Base-by-base conservation (phyloP, 75 land plant species). In the Cryptomeria japonica region DNA sequence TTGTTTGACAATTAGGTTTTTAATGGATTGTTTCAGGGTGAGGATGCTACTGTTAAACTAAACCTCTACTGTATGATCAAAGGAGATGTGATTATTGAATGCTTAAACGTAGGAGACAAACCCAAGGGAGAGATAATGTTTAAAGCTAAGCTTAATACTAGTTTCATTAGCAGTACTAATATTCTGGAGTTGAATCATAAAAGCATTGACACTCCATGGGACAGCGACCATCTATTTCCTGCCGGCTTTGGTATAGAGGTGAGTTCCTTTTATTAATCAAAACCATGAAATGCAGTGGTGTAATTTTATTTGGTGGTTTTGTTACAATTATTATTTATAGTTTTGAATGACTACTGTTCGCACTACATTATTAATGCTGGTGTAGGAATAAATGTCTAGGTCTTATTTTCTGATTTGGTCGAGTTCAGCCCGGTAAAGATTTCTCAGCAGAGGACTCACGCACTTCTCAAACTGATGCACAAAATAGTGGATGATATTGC, bases 121-220 rank as follows among this genome's bases (percentile, higher is more conserved):
- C 25, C 5, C 25, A 28, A 72, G 34, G 76, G 7, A n/a, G 76
- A 72, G 76, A 72, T 72, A 31, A 72, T 72, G 34, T 72, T 72
- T 72, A 72, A 72, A 72, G 76, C n/a, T 72, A 72, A 31, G 76
- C 13, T 72, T 31, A 72, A 72, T 31, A n/a, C 76, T 72, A 72
- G 76, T 28, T 72, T 72, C 34, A 28, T 72, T 7, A 72, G 13
- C 34, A 72, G 34, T 10, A 72, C 34, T 31, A 72, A 72, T 31
- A 72, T 72, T 72, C 76, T 72, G 7, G 34, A 25, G 11, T 31
- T 72, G 36, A 11, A 31, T 28, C 31, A n/a, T 28, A 72, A 72
- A 72, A 72, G 34, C 76, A 72, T 72, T n/a, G 76, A 72, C 76
- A 72, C 34, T 72, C 31, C 76, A 72, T 72, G 76, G 76, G 76